Evolutionary conservation across 805 yeast species (phyloP).

Genomic region (Ogataea pini): DNA sequence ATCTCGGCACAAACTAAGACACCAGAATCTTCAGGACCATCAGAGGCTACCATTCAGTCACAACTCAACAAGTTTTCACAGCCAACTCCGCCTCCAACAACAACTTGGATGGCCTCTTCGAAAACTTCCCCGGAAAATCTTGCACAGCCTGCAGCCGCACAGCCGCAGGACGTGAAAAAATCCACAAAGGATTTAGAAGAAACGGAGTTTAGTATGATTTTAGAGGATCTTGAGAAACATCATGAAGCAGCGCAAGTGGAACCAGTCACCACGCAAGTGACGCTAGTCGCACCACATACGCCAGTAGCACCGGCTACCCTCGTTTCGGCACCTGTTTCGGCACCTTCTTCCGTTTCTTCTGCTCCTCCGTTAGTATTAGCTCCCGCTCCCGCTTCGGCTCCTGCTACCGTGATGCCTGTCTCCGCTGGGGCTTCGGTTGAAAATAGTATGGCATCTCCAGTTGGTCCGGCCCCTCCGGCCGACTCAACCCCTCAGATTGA

Average conservation of each 20-base stretch:
- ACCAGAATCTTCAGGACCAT: conserved; percentile 5
- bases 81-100: conserved; percentile 19
- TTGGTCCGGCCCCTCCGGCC: neutral
- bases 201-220: conserved; percentile 24
- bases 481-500: conserved; percentile 11
- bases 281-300: no score
- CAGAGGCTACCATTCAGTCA: conserved; percentile 10
- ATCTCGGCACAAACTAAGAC: neutral
- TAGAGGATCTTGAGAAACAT: conserved; percentile 24
- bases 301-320: no score
- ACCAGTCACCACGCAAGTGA: no score
- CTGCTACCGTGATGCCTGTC: no score
- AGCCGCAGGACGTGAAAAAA: conserved; percentile 1
- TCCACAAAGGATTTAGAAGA: conserved; percentile 15
- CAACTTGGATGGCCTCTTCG: conserved; percentile 4
- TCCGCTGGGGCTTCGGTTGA: no score
- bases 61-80: conserved; percentile 22
- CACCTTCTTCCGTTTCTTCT: neutral
- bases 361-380: no score
- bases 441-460: no score
- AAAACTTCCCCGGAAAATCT: neutral
- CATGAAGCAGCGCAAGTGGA: conserved; percentile 17
- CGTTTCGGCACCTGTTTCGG: neutral
- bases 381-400: no score
- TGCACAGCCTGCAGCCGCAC: conserved; percentile 3